Conservation (phyloP, 2,329 filamentous ascomycete species). For the Pezicula neosporulosa region DNA sequence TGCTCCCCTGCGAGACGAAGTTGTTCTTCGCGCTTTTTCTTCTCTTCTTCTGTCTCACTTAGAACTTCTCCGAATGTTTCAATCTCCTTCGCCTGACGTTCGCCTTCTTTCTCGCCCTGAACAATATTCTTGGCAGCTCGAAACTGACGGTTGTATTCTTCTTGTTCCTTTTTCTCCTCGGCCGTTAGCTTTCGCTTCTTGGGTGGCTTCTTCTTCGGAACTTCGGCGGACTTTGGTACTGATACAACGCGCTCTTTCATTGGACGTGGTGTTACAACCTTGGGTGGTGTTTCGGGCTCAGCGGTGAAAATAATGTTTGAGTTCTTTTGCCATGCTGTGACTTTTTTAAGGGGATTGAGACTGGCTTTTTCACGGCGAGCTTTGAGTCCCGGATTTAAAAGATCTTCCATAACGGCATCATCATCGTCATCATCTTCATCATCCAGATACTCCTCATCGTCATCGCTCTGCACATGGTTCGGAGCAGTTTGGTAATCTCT, state of each 20-base stretch:
- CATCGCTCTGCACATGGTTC: too few relatives aligned
- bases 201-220: conserved; percentile 64
- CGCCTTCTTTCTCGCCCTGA: conserved; percentile 7
- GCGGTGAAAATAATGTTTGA: conserved; percentile 5
- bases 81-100: conserved; percentile 6
- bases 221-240: conserved; percentile 60
- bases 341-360: too few relatives aligned
- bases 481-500: too few relatives aligned
- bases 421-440: background rate
- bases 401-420: background rate
- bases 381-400: conserved; percentile 10
- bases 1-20: conserved; percentile 3
- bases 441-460: too few relatives aligned
- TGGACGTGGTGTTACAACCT: conserved; percentile 22
- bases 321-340: too few relatives aligned
- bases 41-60: conserved; percentile 3
- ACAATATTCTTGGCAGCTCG: conserved; percentile 14
- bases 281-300: conserved; percentile 13
- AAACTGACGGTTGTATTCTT: conserved; percentile 7
- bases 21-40: background rate
- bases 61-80: conserved; percentile 18
- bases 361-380: too few relatives aligned
- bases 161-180: conserved; percentile 2
- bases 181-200: conserved; percentile 34
- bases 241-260: conserved; percentile 50